Evolutionary conservation across 192 early-diverging fungal genomes (phyloP), one percentile per base, ranked within the genome.

Genomic region (Podila horticola): DNA sequence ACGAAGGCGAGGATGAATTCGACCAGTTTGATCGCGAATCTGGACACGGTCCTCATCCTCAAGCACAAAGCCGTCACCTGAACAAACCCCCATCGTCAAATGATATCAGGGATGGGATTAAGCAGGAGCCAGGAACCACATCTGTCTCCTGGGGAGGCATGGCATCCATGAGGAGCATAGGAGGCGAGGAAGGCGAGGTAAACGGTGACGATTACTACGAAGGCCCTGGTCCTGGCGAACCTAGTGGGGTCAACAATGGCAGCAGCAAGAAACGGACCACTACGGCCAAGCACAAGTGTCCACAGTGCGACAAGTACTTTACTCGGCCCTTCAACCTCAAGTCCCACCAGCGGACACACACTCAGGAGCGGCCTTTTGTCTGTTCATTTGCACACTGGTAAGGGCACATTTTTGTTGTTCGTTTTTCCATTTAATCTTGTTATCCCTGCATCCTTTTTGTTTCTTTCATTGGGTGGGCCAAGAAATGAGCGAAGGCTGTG

Each of bases 271-370:
- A 81, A 71, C 11, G 77, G 30, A 81, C 77, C 2, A 81, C 77
- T 1, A 66, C 77, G 22, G 77, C 77, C 19, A 81, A 72, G 62
- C 77, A 81, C 62, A 81, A 81, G 52, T 91, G 90, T 66, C 93
- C 94, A 1, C 88, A 89, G 28, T 98, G 97, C 82, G 84, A 88
- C 75, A 96, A 94, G 76, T 86, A 87, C 17, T 98, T 98, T 83
- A 93, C 93, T 9, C 87, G 96, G 36, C 88, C 89, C 28, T 98
- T 95, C 74, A 98, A 97, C 85, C 84, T 98, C 22, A 93, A 94
- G 72, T 92, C 90, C 30, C 95, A 98, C 68, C 87, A 92, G 62
- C 82, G 90, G 38, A 94, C 93, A 17, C 96, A 97, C 84, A 91
- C 92, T 0, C 87, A 90, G 48, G 92, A 92, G 65, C 86, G 93